These are phyloP conservation scores for Solanum chilense DNA, from an alignment of 257 asterid species.

Conservation along the genomic window DNA sequence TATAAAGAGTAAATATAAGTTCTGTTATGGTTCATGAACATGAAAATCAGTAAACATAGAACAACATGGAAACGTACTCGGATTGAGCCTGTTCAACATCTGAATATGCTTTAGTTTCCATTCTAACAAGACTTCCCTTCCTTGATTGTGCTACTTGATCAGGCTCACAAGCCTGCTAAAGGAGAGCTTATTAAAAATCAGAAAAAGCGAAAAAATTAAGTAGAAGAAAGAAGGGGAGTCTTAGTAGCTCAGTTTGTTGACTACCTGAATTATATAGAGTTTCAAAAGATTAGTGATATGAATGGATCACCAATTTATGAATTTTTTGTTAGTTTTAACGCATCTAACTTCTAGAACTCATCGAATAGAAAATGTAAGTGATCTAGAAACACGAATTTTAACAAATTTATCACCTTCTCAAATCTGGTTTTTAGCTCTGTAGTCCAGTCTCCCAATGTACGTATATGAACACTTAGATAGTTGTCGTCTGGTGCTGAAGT, in stretches of 20 bases:
- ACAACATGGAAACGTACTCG: conserved; percentile 26
- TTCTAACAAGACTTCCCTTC: conserved; percentile 48
- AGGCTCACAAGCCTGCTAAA: conserved; percentile 57
- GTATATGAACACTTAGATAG: conserved; percentile 74
- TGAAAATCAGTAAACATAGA: not conserved
- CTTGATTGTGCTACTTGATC: conserved; percentile 18
- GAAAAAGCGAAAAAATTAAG: not conserved
- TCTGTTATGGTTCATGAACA: not conserved
- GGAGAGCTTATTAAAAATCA: not conserved
- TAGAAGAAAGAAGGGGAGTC: not conserved
- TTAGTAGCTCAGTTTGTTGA: not conserved
- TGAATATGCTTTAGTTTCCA: conserved; percentile 61
- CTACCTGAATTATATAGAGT: not conserved
- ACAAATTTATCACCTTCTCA: conserved; percentile 32
- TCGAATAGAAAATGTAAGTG: not conserved
- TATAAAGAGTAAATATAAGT: not conserved
- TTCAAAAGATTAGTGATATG: not conserved
- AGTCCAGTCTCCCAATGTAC: conserved; percentile 88
- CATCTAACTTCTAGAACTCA: not conserved
- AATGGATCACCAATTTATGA: not conserved
- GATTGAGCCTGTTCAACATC: conserved; percentile 19
- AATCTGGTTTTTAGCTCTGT: conserved; percentile 62
- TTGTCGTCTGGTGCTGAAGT: conserved; percentile 94
- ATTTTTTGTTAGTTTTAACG: not conserved
- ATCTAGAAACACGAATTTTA: not conserved